Base-by-base conservation (phyloP, 148 eudicot genomes). In the Silene conica region DNA sequence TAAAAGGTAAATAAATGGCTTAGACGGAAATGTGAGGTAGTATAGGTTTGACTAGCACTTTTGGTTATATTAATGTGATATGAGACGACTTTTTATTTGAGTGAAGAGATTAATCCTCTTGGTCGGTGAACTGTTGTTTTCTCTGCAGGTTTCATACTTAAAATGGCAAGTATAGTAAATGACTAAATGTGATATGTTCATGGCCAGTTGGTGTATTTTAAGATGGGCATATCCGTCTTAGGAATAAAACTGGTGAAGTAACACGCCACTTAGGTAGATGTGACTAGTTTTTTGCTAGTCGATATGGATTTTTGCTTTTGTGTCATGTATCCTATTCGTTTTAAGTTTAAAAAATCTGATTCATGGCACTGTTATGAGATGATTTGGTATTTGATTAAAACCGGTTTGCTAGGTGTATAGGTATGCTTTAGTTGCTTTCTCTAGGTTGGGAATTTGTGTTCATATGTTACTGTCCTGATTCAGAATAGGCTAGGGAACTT, bases 81-180 rank as follows among this genome's bases (percentile, higher is more conserved):
- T 31, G 34, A 31, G 34, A 31, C 34, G 34, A 31, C 5, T 31
- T 31, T 31, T 31, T 31, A 31, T 31, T 31, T 31, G 34, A 31
- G 89, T 64, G 97, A 90, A 78, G 97, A 95, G 93, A 90, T 90
- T 50, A 95, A 95, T 78, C 98, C 97, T 55, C 97, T 95, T 46
- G 98, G 98, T 95, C 77, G 84, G 91, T 83, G 73, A 15, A 6
- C 52, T 70, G 8, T 8, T 61, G 5, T 45, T 23, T 21, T 25
- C 15, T 45, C 63, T 38, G 8, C 1, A 38, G 9, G 20, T 23
- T 64, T 12, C 2, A 57, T 23, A 50, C 55, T 50, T 50, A 9
- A 3, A 50, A 12, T 52, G 31, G 28, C 14, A 3, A 46, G 50
- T 6, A 10, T 19, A 59, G 11, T 65, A 19, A 18, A 65, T 12